Base-by-base conservation (phyloP, 2,329 filamentous ascomycete genomes). In the Cladosporium austrohemisphaericum region DNA sequence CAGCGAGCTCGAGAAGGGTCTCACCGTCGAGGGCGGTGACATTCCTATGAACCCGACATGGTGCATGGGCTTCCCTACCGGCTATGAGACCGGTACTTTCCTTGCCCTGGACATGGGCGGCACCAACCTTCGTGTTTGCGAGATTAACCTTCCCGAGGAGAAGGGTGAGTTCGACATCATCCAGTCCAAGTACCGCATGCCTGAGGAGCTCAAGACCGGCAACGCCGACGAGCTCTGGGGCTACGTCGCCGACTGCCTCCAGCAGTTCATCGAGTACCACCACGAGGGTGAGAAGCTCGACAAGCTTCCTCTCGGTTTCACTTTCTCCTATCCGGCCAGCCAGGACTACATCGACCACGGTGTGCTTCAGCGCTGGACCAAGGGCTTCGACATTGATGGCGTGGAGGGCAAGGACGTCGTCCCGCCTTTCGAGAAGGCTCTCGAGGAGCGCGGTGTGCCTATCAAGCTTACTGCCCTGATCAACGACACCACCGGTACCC, bases 21-120 rank as follows among this genome's bases (percentile, higher is more conserved):
- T 97, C 47, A 86, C 79, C 48, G 85, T 90, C 51, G 85, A 95
- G 71, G 92, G 92, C 55, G 91, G 90, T 53, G 94, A 85, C 68
- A 97, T 98, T 70, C 91, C 92, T 52, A 96, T 97, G 92, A 96
- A 96, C 73, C 87, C 92, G 52, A 95, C 91, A 49, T 96, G 92
- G 92, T 90, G 94, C 55, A 90, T 95, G 83, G 81, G 81, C 38
- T 89, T 89, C 68, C 92, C 92, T 18, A 86, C 85, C 65, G 92
- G 92, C 57, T 71, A 91, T 57, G 92, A 96, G 70, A 87, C 83
- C 7, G 92, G 92, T 53, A 93, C 85, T 11, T 95, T 84, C 68
- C 76, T 97, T 31, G 90, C 92, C 49, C 77, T 97, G 33, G 92
- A 97, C 66, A 94, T 97, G 86, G 92, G 92, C 51, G 92, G 92